A percentile compares a stretch with the other conserved stretches of the same genome.
Conservation (phyloP, 495 filamentous ascomycete species). For the Friedmanniomyces endolithicus region DNA sequence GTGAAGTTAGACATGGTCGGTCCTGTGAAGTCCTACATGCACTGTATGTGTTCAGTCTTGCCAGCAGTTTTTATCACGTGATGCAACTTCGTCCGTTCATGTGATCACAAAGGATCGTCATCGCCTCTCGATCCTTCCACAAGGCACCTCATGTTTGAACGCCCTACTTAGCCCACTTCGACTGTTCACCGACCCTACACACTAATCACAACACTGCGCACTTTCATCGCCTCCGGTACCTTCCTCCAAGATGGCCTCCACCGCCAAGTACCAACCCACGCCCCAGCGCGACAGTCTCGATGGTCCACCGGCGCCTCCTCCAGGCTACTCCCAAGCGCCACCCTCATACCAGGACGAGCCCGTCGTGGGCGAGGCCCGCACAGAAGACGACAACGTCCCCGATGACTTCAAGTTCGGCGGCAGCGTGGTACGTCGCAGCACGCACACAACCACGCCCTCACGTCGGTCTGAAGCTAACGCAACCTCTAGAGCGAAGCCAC, state of each 20-base stretch:
- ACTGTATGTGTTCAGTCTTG: too few relatives aligned
- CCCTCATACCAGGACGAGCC: constrained; percentile 64
- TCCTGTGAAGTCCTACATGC: too few relatives aligned
- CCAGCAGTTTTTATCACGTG: too few relatives aligned
- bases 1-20: too few relatives aligned
- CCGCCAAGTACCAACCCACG: constrained; percentile 32
- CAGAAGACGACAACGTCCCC: constrained; percentile 79
- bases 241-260: constrained; percentile 16
- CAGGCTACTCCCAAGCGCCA: constrained; percentile 63
- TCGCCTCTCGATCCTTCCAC: too few relatives aligned
- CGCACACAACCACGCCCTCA: constrained; percentile 85
- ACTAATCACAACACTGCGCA: not conserved
- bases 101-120: too few relatives aligned
- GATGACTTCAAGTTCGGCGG: constrained; percentile 99
- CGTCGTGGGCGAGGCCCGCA: constrained; percentile 52
- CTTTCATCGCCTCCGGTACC: not conserved
- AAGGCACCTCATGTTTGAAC: not conserved
- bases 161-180: not conserved
- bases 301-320: constrained; percentile 16
- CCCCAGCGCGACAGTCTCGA: constrained; percentile 34
- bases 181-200: too few relatives aligned
- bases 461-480: too few relatives aligned
- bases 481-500: not conserved
- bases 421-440: constrained; percentile 68
- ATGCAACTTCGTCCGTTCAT: too few relatives aligned